Conservation (phyloP, 805 yeast species). For the Maudiozyma barnettii region DNA sequence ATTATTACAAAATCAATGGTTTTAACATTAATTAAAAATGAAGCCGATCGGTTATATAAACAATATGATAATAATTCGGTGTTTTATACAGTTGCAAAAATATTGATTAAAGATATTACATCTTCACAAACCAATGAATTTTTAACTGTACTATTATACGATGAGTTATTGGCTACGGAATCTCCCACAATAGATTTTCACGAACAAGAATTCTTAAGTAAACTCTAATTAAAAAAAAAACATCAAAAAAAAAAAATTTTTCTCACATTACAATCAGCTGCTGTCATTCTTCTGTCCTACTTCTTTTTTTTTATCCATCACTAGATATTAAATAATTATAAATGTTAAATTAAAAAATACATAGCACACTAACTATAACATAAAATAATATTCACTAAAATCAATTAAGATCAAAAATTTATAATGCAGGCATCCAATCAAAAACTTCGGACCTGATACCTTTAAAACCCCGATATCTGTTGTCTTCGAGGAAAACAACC, state of each 20-base stretch:
- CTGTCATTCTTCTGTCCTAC: too few relatives aligned
- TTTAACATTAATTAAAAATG: slow-evolving; percentile 47
- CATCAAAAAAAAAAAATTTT: not conserved
- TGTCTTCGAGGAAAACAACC: not conserved
- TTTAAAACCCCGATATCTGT: not conserved
- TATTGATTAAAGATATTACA: slow-evolving; percentile 62
- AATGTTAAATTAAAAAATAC: too few relatives aligned
- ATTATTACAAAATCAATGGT: slow-evolving; percentile 53
- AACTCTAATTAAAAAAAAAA: not conserved
- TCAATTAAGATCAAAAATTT: not conserved
- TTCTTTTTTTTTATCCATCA: too few relatives aligned
- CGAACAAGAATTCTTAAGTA: not conserved
- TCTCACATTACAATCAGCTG: too few relatives aligned
- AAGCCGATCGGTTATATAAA: slow-evolving; percentile 42
- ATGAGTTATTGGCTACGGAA: slow-evolving; percentile 36
- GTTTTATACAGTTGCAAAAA: slow-evolving; percentile 57
- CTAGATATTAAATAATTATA: too few relatives aligned
- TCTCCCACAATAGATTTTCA: not conserved
- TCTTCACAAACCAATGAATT: slow-evolving; percentile 69
- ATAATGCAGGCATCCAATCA: not conserved
- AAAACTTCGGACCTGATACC: not conserved
- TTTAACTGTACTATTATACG: slow-evolving; percentile 67
- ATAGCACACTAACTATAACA: too few relatives aligned
- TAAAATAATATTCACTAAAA: too few relatives aligned
- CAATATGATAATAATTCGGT: slow-evolving; percentile 23